Conservation (phyloP, 2,329 filamentous ascomycete species). For the Penicillium decumbens region DNA sequence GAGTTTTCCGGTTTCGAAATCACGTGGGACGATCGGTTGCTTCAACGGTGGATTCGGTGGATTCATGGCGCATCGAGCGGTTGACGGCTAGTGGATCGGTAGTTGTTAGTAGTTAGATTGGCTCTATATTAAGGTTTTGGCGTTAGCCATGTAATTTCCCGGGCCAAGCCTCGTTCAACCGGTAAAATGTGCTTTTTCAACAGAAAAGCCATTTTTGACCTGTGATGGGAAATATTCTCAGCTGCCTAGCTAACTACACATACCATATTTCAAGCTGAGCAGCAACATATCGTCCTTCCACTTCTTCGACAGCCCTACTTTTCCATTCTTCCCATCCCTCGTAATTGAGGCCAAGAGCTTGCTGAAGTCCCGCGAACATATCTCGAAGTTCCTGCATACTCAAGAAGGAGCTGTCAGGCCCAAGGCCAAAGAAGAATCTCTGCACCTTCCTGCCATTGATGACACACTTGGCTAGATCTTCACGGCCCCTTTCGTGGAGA, state of each 20-base stretch:
- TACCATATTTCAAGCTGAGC: no score
- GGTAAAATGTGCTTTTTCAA: no score
- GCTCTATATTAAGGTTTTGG: no score
- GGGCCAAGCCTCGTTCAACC: no score
- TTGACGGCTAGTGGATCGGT: no score
- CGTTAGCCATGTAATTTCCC: no score
- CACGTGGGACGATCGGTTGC: conserved; percentile 13
- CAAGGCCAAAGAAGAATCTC: conserved; percentile 4
- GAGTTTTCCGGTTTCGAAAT: conserved; percentile 10
- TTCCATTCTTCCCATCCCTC: conserved; percentile 3
- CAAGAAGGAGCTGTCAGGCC: conserved; percentile 1
- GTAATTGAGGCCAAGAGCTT: not conserved
- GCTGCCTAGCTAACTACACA: no score
- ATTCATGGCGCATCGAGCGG: not conserved
- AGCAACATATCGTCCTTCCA: conserved; percentile 1
- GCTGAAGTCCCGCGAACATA: not conserved
- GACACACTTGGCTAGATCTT: conserved; percentile 24
- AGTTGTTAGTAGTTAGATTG: no score
- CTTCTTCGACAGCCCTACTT: conserved; percentile 1
- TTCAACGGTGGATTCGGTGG: not conserved
- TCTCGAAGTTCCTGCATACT: not conserved
- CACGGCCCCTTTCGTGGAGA: conserved; percentile 1
- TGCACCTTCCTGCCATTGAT: conserved; percentile 2
- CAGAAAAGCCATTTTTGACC: no score
- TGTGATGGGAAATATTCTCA: no score